A percentile compares a stretch with the other conserved stretches of the same genome.
Conservation (phyloP, 768 basidiomycete species). For the Sporobolomyces roseus region DNA sequence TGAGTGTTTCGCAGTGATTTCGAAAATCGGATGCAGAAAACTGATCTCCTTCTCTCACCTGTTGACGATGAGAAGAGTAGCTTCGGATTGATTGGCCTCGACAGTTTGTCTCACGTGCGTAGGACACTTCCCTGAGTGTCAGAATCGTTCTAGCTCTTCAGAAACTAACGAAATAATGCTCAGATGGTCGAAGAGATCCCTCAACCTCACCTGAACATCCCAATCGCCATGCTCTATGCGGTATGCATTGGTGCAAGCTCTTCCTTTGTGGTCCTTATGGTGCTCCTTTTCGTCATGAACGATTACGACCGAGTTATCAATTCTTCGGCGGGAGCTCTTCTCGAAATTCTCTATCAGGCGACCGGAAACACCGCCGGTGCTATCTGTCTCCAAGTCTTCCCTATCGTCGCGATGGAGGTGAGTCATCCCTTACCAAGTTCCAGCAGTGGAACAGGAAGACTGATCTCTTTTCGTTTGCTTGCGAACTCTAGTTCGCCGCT, state of each 20-base stretch:
- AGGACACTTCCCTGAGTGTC: neutral
- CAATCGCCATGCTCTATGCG: constrained; percentile 43
- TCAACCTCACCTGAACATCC: constrained; percentile 39
- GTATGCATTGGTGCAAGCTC: constrained; percentile 39
- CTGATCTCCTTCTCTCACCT: neutral
- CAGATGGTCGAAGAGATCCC: constrained; percentile 40
- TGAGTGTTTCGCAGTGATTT: too few relatives aligned
- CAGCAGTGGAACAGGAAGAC: too few relatives aligned
- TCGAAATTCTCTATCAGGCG: constrained; percentile 42
- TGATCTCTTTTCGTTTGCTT: too few relatives aligned
- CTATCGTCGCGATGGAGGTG: constrained; percentile 31
- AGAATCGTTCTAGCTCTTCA: too few relatives aligned
- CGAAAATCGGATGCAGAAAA: too few relatives aligned
- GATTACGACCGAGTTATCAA: constrained; percentile 38
- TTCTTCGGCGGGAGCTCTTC: constrained; percentile 36
- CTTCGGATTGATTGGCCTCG: constrained; percentile 39
- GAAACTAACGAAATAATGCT: neutral
- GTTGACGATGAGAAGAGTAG: constrained; percentile 17
- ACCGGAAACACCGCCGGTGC: constrained; percentile 30
- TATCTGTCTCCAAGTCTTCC: constrained; percentile 33
- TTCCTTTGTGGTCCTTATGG: constrained; percentile 40
- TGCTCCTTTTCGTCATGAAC: constrained; percentile 43
- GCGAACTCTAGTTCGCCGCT: constrained; percentile 32
- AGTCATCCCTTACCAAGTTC: neutral
- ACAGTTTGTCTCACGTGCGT: constrained; percentile 28